Base-by-base conservation (phyloP, 305 asterid species). In the Striga hermonthica region DNA sequence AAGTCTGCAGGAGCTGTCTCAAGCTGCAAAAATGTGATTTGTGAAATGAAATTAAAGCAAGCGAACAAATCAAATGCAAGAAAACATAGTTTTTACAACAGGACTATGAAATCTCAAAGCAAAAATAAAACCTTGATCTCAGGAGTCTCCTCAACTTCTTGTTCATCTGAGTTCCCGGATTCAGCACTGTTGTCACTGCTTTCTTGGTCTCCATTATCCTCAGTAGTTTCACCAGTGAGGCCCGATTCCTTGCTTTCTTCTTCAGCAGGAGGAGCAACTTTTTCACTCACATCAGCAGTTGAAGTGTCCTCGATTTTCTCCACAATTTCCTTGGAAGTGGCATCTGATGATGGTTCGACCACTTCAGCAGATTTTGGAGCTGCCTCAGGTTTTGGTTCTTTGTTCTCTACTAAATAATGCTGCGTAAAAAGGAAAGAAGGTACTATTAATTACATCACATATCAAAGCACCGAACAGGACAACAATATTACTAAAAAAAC, bases 1-100 rank as follows among this genome's bases (percentile, higher is more conserved):
- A 83, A 89, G 73, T 92, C 97, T 53, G 95, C 97, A 40, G 97
- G 98, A 15, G 98, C 96, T 3, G 97, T 90, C 84, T 93, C 98
- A 35, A 93, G 84, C 98, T 92, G 84, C 76, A 70, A 72, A 49
- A 12, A 56, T 7, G 63, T 37, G 31, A 22, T 22, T 22, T 22
- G 31, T 22, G 31, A 58, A 58, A 49, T 49, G 9, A 52, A 52
- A 15, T 68, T 7, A 13, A 22, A 15, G 61, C 0, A 12, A 68
- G 66, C 11, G 9, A 68, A 66, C 3, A 57, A 48, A 34, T 68
- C 65, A 79, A 67, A 59, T 15, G 48, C 57, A 75, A 67, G 66
- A 47, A 22, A 22, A 22, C 31, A 22, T 22, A 2, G 31, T 22
- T 22, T 22, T 22, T 7, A 16, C 37, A 69, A 35, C 34, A 57